phyloP scores from a whole-genome alignment of 192 early-diverging fungal genomes.

The Linnemannia schmuckeri region DNA sequence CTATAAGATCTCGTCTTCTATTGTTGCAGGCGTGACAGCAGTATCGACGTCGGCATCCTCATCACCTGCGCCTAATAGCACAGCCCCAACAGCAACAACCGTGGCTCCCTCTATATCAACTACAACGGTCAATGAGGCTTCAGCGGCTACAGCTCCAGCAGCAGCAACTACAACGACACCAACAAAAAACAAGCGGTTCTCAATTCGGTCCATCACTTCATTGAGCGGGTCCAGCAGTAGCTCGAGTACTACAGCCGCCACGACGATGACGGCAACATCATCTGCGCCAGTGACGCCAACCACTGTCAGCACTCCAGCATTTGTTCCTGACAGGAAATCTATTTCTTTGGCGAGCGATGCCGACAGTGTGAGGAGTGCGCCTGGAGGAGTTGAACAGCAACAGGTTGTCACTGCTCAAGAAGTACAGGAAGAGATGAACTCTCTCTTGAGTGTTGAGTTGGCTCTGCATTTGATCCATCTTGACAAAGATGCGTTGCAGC shows the following conservation, averaged over 20 bases:
- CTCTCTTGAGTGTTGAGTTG: conserved; percentile 82
- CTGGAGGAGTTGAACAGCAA: conserved; percentile 26
- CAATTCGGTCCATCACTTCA: conserved; percentile 48
- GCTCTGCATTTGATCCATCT: conserved; percentile 89
- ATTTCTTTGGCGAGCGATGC: conserved; percentile 58
- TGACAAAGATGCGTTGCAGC: conserved; percentile 83
- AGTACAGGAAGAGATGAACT: conserved; percentile 67
- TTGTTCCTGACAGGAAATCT: conserved; percentile 39
- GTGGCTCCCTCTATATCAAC: not conserved
- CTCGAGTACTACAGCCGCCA: conserved; percentile 21
- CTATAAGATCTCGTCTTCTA: conserved; percentile 54
- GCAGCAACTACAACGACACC: conserved; percentile 20
- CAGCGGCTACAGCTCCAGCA: conserved; percentile 8
- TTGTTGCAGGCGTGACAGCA: conserved; percentile 47
- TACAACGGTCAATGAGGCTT: not conserved
- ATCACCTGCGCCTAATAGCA: conserved; percentile 12
- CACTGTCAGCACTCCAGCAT: conserved; percentile 12
- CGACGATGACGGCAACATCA: conserved; percentile 8
- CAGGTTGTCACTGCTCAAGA: conserved; percentile 37
- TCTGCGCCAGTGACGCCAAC: conserved; percentile 13
- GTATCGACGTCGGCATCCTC: conserved; percentile 22
- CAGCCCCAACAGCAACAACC: not conserved
- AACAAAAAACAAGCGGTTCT: conserved; percentile 44
- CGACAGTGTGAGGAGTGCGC: conserved; percentile 52
- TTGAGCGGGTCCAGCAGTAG: conserved; percentile 20